Evolutionary conservation across 2,329 filamentous ascomycete species (phyloP), one percentile per base, ranked within the genome.

Genomic region (Cercospora janseana): DNA sequence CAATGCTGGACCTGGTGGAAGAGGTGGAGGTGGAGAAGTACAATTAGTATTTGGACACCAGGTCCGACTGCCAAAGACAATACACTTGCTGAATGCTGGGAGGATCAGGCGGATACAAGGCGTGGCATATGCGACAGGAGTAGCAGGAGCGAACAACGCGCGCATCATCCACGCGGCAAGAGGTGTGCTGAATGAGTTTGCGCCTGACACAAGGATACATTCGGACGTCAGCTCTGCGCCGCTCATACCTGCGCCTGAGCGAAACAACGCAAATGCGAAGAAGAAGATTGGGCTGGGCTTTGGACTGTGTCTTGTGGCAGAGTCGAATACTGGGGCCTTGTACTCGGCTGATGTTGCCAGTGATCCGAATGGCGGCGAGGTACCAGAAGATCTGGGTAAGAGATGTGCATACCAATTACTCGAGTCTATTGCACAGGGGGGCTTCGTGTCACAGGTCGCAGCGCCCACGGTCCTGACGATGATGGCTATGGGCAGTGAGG

Each of bases 401-500:
- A 80, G 83, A 63, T 95, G 89, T 68, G 93, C 93, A 12, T 89
- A 87, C 66, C 91, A 96, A 69, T 73, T 98, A 43, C 75, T 98
- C 9, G 91, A 97, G 70, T 79, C 83, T 16, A 85, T 97, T 54
- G 81, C 81, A 44, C 80, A 85, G 60, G 92, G 91, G 8, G 93
- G 93, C 1, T 95, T 89, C 66, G 87, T 88, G 3, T 85, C 83
- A 46, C 77, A 76, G 10, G 79, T 86, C 3, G 87, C 88, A 2
- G 83, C 85, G 4, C 76, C 81, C 3, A 92, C 86, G 0, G 79
- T 95, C 57, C 70, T 98, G 46, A 87, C 85, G 13, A 75, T 98
- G 56, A 98, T 98, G 93, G 89, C 91, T 26, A 97, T 98, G 93
- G 93, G 93, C 0, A 88, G 87, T 1, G 93, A 97, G 67, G 93